These are phyloP conservation scores for Lasiosphaeria hispida DNA, from an alignment of 495 filamentous ascomycete species.

Conservation along the genomic window DNA sequence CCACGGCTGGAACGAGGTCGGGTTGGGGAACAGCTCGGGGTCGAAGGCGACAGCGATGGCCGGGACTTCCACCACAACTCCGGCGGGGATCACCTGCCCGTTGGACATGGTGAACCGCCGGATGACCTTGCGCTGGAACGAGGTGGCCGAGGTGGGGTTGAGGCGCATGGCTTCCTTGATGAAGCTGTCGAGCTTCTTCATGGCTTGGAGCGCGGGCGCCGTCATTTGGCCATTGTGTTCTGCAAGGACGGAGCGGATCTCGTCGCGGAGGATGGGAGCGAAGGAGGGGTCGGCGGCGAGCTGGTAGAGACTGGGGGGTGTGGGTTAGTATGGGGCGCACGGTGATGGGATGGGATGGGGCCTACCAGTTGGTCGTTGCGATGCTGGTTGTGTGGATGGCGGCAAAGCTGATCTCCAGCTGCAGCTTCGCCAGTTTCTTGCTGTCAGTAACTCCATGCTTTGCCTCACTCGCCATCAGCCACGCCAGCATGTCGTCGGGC, in stretches of 20 bases:
- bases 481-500: slow-evolving; percentile 41
- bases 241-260: slow-evolving; percentile 41
- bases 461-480: slow-evolving; percentile 34
- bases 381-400: slow-evolving; percentile 52
- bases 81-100: slow-evolving; percentile 39
- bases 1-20: slow-evolving; percentile 46
- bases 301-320: slow-evolving; percentile 34
- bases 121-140: slow-evolving; percentile 40
- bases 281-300: slow-evolving; percentile 44
- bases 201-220: slow-evolving; percentile 27
- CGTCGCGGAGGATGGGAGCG: slow-evolving; percentile 49
- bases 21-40: slow-evolving; percentile 28
- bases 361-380: slow-evolving; percentile 39
- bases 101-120: slow-evolving; percentile 41
- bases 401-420: slow-evolving; percentile 47
- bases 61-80: slow-evolving; percentile 40
- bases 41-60: slow-evolving; percentile 33
- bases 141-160: slow-evolving; percentile 9
- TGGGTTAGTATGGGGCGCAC: not conserved
- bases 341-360: not conserved
- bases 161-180: slow-evolving; percentile 36
- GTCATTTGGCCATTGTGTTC: slow-evolving; percentile 30
- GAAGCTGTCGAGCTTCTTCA: slow-evolving; percentile 39
- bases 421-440: slow-evolving; percentile 31
- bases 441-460: slow-evolving; percentile 20